Percentiles rank a stretch among this genome's conserved stretches.
Conservation (phyloP, 495 filamentous ascomycete genomes). For the Penicilliopsis zonata region DNA sequence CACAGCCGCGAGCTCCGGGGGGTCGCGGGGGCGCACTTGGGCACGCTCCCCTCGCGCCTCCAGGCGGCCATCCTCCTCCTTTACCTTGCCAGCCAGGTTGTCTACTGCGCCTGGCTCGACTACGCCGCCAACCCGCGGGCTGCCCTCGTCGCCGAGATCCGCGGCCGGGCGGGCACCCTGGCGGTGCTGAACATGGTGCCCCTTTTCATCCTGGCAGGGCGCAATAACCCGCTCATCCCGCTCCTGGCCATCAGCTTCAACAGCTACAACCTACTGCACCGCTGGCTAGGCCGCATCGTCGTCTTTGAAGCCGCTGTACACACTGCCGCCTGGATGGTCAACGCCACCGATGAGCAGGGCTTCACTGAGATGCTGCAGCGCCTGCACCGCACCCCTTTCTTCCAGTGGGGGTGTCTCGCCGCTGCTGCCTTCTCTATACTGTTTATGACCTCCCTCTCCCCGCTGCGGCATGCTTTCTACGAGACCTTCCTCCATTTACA, state of each 20-base stretch:
- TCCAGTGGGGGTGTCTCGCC: too few relatives aligned
- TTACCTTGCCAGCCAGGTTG: constrained; percentile 67
- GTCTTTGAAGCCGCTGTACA: constrained; percentile 52
- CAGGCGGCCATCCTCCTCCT: constrained; percentile 59
- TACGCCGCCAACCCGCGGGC: constrained; percentile 14
- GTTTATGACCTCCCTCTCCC: constrained; percentile 54
- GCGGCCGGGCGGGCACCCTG: constrained; percentile 66
- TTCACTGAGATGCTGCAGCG: too few relatives aligned
- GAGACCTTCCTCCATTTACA: constrained; percentile 85
- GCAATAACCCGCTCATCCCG: constrained; percentile 58
- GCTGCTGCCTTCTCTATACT: constrained; percentile 40
- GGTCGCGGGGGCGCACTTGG: constrained; percentile 66
- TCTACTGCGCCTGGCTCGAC: constrained; percentile 62
- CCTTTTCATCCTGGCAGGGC: constrained; percentile 50
- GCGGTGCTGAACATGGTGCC: constrained; percentile 73
- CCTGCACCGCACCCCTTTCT: too few relatives aligned
- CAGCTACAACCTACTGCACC: constrained; percentile 69
- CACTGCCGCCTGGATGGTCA: constrained; percentile 49
- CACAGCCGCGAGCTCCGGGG: constrained; percentile 81
- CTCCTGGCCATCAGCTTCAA: constrained; percentile 59
- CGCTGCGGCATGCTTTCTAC: constrained; percentile 87
- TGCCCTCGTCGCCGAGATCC: constrained; percentile 40
- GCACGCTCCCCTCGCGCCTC: constrained; percentile 73
- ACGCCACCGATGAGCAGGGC: too few relatives aligned
- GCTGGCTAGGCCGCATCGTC: constrained; percentile 69